A percentile compares a stretch with the other conserved stretches of the same genome.
phyloP scores from a whole-genome alignment of 257 asterid species.

The Lycium barbarum region DNA sequence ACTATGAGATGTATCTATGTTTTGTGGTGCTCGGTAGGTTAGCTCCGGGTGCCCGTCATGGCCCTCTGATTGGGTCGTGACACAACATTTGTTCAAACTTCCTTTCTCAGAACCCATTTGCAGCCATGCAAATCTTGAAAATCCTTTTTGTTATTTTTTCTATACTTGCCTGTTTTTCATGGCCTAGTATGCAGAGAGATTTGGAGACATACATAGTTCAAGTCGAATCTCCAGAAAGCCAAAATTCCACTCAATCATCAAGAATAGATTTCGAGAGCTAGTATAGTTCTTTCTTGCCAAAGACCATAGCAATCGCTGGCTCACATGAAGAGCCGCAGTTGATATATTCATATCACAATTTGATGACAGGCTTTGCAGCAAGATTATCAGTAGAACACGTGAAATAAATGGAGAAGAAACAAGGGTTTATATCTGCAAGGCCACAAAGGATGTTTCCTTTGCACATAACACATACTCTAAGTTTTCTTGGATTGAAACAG shows the following conservation, averaged over 20 bases:
- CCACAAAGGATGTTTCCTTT: slow-evolving; percentile 38
- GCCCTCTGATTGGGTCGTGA: no score
- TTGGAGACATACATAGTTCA: slow-evolving; percentile 40
- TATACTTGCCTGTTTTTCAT: neutral
- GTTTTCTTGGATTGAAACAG: slow-evolving; percentile 53
- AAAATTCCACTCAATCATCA: neutral
- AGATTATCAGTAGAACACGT: slow-evolving; percentile 45
- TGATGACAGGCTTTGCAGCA: slow-evolving; percentile 58
- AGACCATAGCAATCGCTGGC: neutral
- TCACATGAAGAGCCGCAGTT: slow-evolving; percentile 24
- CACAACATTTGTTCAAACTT: neutral
- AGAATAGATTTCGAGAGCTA: slow-evolving; percentile 36
- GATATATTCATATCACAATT: slow-evolving; percentile 43
- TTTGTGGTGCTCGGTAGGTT: no score
- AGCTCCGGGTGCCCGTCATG: no score
- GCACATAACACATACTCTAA: slow-evolving; percentile 54
- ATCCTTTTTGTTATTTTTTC: no score
- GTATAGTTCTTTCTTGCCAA: slow-evolving; percentile 45
- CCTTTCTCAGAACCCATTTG: neutral
- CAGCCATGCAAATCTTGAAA: neutral
- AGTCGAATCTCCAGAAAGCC: slow-evolving; percentile 33
- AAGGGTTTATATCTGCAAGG: slow-evolving; percentile 42
- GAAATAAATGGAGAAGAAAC: slow-evolving; percentile 39
- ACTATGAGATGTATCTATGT: no score
- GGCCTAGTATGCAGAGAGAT: neutral